Evolutionary conservation across 768 basidiomycete genomes (phyloP).

Genomic region (Mycena amicta): DNA sequence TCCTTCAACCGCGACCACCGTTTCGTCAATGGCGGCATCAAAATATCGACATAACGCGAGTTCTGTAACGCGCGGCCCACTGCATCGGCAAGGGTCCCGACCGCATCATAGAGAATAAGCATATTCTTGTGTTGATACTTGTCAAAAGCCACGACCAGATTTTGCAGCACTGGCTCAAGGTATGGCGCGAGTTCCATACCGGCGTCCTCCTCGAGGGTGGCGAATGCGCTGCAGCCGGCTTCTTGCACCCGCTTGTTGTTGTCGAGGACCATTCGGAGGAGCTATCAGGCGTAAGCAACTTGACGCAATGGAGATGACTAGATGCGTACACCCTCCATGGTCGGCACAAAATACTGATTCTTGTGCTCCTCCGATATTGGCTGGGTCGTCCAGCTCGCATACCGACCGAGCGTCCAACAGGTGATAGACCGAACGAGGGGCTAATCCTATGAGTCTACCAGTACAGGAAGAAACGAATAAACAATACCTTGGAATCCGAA

Average conservation of each 20-base stretch:
- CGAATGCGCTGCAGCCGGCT: constrained; percentile 98
- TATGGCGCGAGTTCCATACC: constrained; percentile 88
- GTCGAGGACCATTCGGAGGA: constrained; percentile 95
- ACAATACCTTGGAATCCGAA: constrained; percentile 91
- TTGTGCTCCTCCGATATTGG: constrained; percentile 85
- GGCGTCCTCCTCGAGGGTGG: constrained; percentile 97
- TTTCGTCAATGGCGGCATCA: constrained; percentile 92
- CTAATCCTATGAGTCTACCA: no score
- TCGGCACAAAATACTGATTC: constrained; percentile 89
- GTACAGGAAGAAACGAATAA: no score
- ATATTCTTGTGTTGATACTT: constrained; percentile 99
- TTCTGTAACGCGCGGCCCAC: constrained; percentile 89
- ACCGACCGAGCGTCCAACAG: constrained; percentile 99
- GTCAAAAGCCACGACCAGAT: constrained; percentile 93
- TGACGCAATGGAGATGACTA: constrained; percentile 2
- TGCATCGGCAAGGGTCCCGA: constrained; percentile 96
- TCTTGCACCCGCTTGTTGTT: constrained; percentile 99
- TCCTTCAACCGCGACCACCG: constrained; percentile 92
- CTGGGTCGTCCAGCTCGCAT: constrained; percentile 97
- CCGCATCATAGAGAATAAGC: constrained; percentile 97
- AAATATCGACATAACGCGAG: constrained; percentile 84
- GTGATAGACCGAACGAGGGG: constrained; percentile 97
- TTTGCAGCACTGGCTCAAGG: constrained; percentile 91
- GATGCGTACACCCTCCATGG: constrained; percentile 88
- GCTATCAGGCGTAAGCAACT: constrained; percentile 45